Evolutionary conservation across 495 filamentous ascomycete genomes (phyloP).

Genomic region (Xylaria scruposa): DNA sequence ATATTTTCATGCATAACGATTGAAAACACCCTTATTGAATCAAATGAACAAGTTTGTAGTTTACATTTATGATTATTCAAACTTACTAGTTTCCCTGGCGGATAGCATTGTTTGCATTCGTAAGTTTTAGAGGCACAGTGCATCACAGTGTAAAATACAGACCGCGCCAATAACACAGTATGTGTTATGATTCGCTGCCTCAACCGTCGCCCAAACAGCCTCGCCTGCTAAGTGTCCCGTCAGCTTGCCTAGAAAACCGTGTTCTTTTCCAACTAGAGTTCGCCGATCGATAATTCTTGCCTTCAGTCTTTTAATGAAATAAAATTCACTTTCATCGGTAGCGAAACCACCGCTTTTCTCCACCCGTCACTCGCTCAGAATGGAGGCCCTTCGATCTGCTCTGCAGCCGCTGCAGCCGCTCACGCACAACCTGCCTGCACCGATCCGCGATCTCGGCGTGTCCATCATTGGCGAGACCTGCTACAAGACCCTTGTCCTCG

Average conservation of each 20-base stretch:
- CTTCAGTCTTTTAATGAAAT: not conserved
- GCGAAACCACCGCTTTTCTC: not conserved
- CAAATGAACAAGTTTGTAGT: not conserved
- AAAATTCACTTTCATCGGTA: not conserved
- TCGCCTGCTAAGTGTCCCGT: slow-evolving; percentile 4
- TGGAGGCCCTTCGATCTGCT: slow-evolving; percentile 66
- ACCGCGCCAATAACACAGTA: not conserved
- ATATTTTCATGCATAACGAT: not conserved
- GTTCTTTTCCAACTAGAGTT: slow-evolving; percentile 5
- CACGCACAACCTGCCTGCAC: slow-evolving; percentile 77
- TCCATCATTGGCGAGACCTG: slow-evolving; percentile 82
- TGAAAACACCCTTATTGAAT: not conserved
- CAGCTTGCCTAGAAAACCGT: slow-evolving; percentile 7
- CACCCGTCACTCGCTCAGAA: slow-evolving; percentile 29
- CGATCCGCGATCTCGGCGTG: slow-evolving; percentile 74
- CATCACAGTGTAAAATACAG: not conserved
- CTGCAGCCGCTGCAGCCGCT: slow-evolving; percentile 83
- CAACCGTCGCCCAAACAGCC: slow-evolving; percentile 3
- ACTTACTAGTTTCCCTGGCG: not conserved
- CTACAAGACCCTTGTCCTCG: slow-evolving; percentile 81
- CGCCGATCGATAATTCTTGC: not conserved
- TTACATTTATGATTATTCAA: not conserved
- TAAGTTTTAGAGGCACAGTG: not conserved
- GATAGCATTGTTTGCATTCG: not conserved
- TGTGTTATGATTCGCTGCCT: slow-evolving; percentile 11